A percentile compares a stretch with the other conserved stretches of the same genome.
phyloP scores from a whole-genome alignment of 2,329 filamentous ascomycete species.

The Juglanconis sp. region DNA sequence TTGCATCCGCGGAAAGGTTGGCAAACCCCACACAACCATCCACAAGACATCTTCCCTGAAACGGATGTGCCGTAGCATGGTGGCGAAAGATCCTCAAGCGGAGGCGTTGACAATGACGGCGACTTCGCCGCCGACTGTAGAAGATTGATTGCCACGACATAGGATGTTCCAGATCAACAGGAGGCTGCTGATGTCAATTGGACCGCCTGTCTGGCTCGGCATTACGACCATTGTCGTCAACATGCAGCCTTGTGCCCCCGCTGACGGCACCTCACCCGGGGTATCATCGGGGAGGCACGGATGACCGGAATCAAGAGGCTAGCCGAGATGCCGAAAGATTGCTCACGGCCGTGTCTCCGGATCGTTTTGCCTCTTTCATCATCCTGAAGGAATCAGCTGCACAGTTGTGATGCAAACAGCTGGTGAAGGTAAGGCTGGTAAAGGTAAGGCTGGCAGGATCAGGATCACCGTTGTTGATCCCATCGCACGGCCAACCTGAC shows the following conservation, averaged over 20 bases:
- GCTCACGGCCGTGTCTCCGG: not conserved
- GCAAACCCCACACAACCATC: conserved; percentile 2
- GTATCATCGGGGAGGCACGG: not conserved
- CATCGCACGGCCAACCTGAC: conserved; percentile 1
- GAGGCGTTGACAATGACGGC: not conserved
- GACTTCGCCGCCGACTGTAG: not conserved
- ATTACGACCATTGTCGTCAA: not conserved
- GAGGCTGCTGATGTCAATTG: not conserved
- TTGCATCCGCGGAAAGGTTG: not conserved
- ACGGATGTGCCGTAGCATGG: not conserved
- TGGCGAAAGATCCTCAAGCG: not conserved
- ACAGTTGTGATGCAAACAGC: not conserved
- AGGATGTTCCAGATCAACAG: not conserved
- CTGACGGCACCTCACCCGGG: not conserved
- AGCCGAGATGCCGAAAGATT: not conserved
- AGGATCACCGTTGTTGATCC: conserved; percentile 1
- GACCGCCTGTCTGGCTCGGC: not conserved
- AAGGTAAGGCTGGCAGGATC: not conserved
- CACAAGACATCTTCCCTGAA: not conserved
- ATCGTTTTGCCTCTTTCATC: not conserved
- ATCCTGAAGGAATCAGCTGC: not conserved
- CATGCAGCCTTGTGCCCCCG: not conserved
- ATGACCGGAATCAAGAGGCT: not conserved
- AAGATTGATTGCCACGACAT: not conserved
- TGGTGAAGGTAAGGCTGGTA: conserved; percentile 1